These are phyloP conservation scores for Sequoiadendron giganteum DNA, from an alignment of 75 land plant species.

Conservation along the genomic window DNA sequence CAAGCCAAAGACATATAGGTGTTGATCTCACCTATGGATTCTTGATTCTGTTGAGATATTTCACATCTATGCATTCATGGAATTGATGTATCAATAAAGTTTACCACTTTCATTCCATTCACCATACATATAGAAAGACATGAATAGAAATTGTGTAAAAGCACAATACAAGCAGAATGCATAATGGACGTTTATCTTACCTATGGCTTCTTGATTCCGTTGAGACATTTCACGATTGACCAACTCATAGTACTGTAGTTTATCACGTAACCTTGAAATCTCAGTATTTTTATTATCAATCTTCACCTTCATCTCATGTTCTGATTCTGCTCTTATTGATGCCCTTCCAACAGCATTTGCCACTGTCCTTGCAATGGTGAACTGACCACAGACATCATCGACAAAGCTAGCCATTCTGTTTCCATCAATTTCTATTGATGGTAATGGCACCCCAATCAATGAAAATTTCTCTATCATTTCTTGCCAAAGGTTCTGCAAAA, in stretches of 20 bases:
- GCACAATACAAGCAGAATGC: background rate
- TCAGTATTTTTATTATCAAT: constrained; percentile 71
- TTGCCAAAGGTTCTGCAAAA: constrained; percentile 55
- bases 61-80: constrained; percentile 27
- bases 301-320: constrained; percentile 49
- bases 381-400: constrained; percentile 47
- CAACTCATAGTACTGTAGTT: constrained; percentile 74
- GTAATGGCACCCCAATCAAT: constrained; percentile 40
- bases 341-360: constrained; percentile 64
- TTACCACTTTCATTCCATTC: background rate
- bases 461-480: constrained; percentile 43
- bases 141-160: background rate
- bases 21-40: constrained; percentile 63
- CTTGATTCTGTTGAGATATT: constrained; percentile 94
- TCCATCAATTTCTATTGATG: constrained; percentile 17
- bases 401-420: constrained; percentile 16
- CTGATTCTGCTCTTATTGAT: constrained; percentile 60
- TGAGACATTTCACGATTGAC: constrained; percentile 89
- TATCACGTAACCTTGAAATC: constrained; percentile 69
- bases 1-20: background rate
- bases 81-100: background rate
- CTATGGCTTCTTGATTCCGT: constrained; percentile 88
- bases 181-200: constrained; percentile 31
- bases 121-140: background rate
- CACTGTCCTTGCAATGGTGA: constrained; percentile 50